Conservation (phyloP, 2,329 filamentous ascomycete genomes). For the Nothopassalora personata region DNA sequence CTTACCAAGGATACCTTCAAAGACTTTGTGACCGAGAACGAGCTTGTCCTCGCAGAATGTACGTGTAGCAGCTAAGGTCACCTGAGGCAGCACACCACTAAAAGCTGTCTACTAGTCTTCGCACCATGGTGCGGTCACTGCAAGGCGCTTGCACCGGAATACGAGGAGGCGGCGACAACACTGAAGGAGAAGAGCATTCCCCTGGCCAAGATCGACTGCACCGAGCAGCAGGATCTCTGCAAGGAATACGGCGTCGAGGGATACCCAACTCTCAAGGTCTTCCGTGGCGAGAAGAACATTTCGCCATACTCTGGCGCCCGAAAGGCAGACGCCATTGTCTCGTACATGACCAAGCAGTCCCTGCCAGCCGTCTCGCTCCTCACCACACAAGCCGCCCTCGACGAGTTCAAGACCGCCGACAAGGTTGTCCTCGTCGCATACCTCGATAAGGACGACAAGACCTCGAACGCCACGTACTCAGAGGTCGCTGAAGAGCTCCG, state of each 20-base stretch:
- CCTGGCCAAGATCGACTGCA: conserved; percentile 89
- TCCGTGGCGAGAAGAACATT: conserved; percentile 80
- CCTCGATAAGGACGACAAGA: conserved; percentile 73
- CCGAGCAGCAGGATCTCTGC: conserved; percentile 88
- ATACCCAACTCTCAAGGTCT: conserved; percentile 98
- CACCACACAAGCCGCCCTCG: conserved; percentile 67
- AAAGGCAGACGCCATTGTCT: conserved; percentile 71
- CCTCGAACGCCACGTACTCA: conserved; percentile 80
- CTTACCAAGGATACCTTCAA: conserved; percentile 84
- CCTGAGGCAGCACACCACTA: not conserved
- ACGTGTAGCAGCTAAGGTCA: conserved; percentile 36
- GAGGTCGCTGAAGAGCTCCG: conserved; percentile 68
- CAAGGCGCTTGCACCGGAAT: conserved; percentile 93
- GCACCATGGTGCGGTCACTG: conserved; percentile 97
- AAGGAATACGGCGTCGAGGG: conserved; percentile 86
- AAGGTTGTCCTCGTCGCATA: conserved; percentile 93
- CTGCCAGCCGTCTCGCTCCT: conserved; percentile 85
- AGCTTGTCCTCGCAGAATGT: conserved; percentile 93
- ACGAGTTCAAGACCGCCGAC: conserved; percentile 96
- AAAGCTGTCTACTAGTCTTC: conserved; percentile 60
- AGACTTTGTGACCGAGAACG: conserved; percentile 76
- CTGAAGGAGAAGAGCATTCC: conserved; percentile 85
- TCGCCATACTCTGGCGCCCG: conserved; percentile 81
- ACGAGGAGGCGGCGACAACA: conserved; percentile 77
- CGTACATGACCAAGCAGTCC: conserved; percentile 98